Conservation (phyloP, 805 yeast species). For the Cyberlindnera maritima region DNA sequence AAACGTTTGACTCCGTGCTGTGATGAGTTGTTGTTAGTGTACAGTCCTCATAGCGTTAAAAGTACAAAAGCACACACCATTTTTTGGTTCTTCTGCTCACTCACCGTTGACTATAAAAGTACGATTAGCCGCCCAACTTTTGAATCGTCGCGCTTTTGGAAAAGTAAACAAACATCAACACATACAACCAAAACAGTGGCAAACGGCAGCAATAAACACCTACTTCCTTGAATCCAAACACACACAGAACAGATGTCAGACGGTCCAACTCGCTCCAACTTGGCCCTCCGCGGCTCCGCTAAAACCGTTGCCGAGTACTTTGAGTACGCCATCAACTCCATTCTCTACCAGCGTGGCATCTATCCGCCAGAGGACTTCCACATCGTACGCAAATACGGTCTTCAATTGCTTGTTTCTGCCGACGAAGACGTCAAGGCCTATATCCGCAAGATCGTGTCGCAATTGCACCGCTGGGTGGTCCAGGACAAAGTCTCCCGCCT, state of each 20-base stretch:
- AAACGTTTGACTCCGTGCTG: conserved; percentile 74
- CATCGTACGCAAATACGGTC: conserved; percentile 73
- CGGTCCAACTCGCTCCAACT: conserved; percentile 38
- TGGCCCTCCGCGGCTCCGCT: conserved; percentile 64
- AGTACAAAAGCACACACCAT: background rate
- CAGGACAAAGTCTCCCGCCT: conserved; percentile 65
- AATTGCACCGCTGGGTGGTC: conserved; percentile 71
- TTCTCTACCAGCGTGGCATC: conserved; percentile 84
- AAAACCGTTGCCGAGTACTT: conserved; percentile 80
- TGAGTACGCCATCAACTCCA: conserved; percentile 74
- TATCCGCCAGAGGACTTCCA: conserved; percentile 86
- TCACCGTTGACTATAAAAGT: too few relatives aligned
- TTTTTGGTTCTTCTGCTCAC: too few relatives aligned
- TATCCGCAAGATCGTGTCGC: conserved; percentile 62
- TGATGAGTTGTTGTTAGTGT: too few relatives aligned
- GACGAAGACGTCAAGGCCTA: conserved; percentile 77
- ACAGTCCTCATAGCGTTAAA: too few relatives aligned
- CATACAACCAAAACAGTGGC: too few relatives aligned
- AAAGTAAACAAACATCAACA: too few relatives aligned
- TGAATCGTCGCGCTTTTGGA: too few relatives aligned
- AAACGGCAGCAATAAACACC: too few relatives aligned
- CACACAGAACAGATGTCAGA: conserved; percentile 3
- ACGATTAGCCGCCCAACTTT: too few relatives aligned
- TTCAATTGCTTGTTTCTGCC: conserved; percentile 65
- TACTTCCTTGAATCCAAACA: too few relatives aligned